Evolutionary conservation across 1,284 basidiomycete genomes (phyloP).

Genomic region (Abortiporus biennis): DNA sequence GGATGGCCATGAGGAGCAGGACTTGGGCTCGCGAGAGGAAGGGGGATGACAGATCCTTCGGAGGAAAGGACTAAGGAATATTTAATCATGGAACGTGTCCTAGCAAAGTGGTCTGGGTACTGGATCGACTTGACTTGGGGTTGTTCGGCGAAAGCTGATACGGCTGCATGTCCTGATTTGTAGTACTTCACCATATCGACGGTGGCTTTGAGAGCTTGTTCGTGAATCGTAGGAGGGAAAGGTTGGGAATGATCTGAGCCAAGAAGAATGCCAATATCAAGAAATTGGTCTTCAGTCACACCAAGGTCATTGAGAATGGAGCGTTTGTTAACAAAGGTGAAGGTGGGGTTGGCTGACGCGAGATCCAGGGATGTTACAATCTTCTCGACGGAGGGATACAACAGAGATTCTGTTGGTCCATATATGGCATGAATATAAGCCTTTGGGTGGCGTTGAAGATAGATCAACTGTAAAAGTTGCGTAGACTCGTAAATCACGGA

Average conservation of each 20-base stretch:
- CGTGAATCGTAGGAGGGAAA: conserved; percentile 80
- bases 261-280: conserved; percentile 89
- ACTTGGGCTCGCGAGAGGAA: conserved; percentile 72
- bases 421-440: conserved; percentile 94
- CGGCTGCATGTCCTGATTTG: conserved; percentile 79
- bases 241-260: conserved; percentile 86
- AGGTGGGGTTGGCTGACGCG: conserved; percentile 56
- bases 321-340: conserved; percentile 85
- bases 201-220: conserved; percentile 75
- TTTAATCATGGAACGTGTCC: conserved; percentile 89
- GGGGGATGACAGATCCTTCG: conserved; percentile 84
- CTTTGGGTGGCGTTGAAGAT: conserved; percentile 90
- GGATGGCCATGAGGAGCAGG: conserved; percentile 42
- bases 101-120: conserved; percentile 86
- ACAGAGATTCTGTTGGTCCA: conserved; percentile 84
- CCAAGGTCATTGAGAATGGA: conserved; percentile 72
- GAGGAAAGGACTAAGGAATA: conserved; percentile 88
- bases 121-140: conserved; percentile 70
- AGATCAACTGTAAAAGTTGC: conserved; percentile 68
- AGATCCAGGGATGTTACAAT: conserved; percentile 88
- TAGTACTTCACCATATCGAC: conserved; percentile 89
- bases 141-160: conserved; percentile 74
- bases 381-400: conserved; percentile 89
- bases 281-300: conserved; percentile 86
- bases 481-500: not conserved